Conservation (phyloP, 345 rosid species). For the Populus deltoides region DNA sequence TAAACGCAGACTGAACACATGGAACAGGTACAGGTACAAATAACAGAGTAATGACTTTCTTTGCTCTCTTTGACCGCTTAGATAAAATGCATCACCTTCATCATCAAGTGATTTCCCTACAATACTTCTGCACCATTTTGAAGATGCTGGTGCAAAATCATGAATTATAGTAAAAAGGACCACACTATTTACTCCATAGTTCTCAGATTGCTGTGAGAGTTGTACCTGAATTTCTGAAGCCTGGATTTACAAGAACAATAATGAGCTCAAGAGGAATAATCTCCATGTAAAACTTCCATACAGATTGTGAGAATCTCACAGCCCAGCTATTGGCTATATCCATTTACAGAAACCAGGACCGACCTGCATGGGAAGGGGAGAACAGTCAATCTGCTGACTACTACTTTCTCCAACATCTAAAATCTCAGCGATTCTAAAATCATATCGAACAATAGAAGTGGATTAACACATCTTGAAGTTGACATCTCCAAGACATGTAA, state of each 20-base stretch:
- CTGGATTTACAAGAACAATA: neutral
- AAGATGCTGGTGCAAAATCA: neutral
- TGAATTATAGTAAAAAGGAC: neutral
- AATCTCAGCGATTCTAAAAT: neutral
- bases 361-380: neutral
- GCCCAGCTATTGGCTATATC: neutral
- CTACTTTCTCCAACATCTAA: neutral
- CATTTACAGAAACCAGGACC: constrained; percentile 1
- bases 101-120: neutral
- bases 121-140: neutral
- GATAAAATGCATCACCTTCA: no score
- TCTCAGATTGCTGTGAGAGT: neutral
- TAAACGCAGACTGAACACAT: neutral
- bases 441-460: neutral
- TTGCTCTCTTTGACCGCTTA: no score
- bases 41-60: neutral
- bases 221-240: neutral
- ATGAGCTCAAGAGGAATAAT: neutral
- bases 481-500: neutral
- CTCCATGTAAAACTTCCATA: neutral
- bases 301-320: neutral
- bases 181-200: neutral
- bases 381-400: neutral
- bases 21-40: neutral
- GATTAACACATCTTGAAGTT: neutral